phyloP scores from a whole-genome alignment of 768 basidiomycete species.

The Solioccasus polychromus region DNA sequence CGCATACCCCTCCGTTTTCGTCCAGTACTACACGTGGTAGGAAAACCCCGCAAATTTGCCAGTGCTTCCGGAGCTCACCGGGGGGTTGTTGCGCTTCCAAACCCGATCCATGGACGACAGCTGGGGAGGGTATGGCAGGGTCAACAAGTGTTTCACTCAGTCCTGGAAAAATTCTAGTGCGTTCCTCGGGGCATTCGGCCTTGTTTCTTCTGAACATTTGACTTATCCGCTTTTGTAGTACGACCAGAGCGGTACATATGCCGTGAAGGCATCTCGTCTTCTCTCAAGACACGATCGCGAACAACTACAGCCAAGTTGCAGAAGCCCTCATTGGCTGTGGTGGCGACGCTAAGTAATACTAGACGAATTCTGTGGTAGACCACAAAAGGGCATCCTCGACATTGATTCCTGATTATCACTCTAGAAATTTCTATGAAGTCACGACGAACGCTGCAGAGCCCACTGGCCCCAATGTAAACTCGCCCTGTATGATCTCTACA shows the following conservation, averaged over 20 bases:
- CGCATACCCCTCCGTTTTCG: slow-evolving; percentile 39
- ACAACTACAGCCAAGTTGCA: slow-evolving; percentile 1
- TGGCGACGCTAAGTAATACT: too few species aligned
- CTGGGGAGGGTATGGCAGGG: slow-evolving; percentile 42
- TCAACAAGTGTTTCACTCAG: slow-evolving; percentile 14
- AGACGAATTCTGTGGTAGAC: too few species aligned
- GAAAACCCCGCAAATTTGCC: slow-evolving; percentile 33
- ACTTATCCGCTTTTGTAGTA: slow-evolving; percentile 7
- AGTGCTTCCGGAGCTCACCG: slow-evolving; percentile 28
- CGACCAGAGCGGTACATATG: not conserved
- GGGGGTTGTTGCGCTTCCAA: slow-evolving; percentile 35
- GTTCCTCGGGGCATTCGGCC: slow-evolving; percentile 7
- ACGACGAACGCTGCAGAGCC: slow-evolving; percentile 22
- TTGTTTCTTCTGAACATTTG: too few species aligned
- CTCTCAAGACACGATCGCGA: slow-evolving; percentile 9
- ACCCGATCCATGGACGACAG: slow-evolving; percentile 39
- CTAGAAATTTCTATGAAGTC: too few species aligned
- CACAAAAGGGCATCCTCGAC: too few species aligned
- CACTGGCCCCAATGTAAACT: slow-evolving; percentile 25
- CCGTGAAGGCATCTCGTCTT: slow-evolving; percentile 4
- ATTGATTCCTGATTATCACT: too few species aligned
- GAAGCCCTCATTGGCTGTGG: slow-evolving; percentile 7
- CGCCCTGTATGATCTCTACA: not conserved
- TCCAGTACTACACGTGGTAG: slow-evolving; percentile 27
- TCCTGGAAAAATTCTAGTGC: slow-evolving; percentile 31